A percentile compares a stretch with the other conserved stretches of the same genome.
phyloP scores from a whole-genome alignment of 441 rosid genomes.

The Pelargonium cotyledonis region DNA sequence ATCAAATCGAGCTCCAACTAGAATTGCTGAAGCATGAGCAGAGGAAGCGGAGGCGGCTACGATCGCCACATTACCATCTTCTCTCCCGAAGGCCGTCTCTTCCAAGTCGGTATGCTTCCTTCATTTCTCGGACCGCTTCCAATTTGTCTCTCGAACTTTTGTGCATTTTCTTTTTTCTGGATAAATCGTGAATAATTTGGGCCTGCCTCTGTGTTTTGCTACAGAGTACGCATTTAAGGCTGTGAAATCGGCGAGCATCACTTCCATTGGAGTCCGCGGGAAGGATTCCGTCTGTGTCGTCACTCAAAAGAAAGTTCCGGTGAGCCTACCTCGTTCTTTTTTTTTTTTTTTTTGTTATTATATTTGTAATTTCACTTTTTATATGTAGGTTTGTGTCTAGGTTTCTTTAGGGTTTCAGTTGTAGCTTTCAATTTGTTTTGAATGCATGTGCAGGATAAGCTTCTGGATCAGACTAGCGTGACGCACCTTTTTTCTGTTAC shows the following conservation, averaged over 20 bases:
- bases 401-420: not conserved
- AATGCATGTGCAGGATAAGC: conserved; percentile 73
- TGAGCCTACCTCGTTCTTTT: conserved; percentile 25
- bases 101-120: conserved; percentile 64
- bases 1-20: not conserved
- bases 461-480: conserved; percentile 86
- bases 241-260: conserved; percentile 78
- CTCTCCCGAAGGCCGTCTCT: conserved; percentile 98
- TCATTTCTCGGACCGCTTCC: not conserved
- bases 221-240: conserved; percentile 97
- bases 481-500: conserved; percentile 88
- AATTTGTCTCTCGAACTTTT: not conserved
- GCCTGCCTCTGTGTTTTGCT: not conserved
- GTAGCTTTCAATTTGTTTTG: not conserved
- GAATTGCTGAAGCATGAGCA: conserved; percentile 44
- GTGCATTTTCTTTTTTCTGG: not conserved
- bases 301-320: conserved; percentile 97
- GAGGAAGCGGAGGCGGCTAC: conserved; percentile 96
- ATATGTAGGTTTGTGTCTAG: not conserved
- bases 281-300: conserved; percentile 93
- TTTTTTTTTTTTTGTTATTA: not conserved
- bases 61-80: conserved; percentile 98
- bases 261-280: conserved; percentile 93
- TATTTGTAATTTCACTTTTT: not conserved
- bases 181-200: conserved; percentile 3